Base-by-base conservation (phyloP, 2,329 filamentous ascomycete genomes). In the Coleophoma crateriformis region DNA sequence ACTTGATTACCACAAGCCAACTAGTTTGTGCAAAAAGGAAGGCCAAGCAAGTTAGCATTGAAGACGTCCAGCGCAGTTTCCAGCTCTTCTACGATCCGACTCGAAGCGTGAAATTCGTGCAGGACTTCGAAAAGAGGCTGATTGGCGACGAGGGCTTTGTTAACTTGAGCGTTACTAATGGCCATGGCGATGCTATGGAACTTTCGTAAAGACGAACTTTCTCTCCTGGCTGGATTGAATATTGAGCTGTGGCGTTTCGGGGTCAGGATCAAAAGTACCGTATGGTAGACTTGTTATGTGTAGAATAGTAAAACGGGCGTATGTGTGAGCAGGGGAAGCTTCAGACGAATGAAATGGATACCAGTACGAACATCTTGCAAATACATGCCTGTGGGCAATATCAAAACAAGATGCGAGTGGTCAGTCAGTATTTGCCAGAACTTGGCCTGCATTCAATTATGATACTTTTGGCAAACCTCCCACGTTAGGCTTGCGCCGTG, bases 1-100 rank as follows among this genome's bases (percentile, higher is more conserved):
- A 99, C 67, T 84, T 99, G 49, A 96, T 99, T 70, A 95, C 88
- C 19, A 96, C 94, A 2, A 94, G 90, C 5, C 87, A 95, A 68
- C 79, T 99, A 41, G 79, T 97, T 45, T 84, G 83, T 54, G 84
- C 88, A 62, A 97, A 96, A 78, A 82, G 91, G 57, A 87, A 84
- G 63, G 85, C 87, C 14, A 89, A 88, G 68, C 85, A 92, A 63
- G 88, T 99, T 44, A 82, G 79, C 50, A 79, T 96, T 50, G 83
- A 89, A 49, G 94, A 99, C 64, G 91, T 99, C 12, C 87, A 96
- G 74, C 83, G 92, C 59, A 95, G 90, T 71, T 99, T 92, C 76
- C 79, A 85, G 64, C 80, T 99, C 45, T 99, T 99, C 73, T 96
- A 92, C 71, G 94, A 99, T 67, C 86, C 91, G 1, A 75, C 75